These are phyloP conservation scores for Annulohypoxylon maeteangense DNA, from an alignment of 495 filamentous ascomycete species.

Conservation along the genomic window DNA sequence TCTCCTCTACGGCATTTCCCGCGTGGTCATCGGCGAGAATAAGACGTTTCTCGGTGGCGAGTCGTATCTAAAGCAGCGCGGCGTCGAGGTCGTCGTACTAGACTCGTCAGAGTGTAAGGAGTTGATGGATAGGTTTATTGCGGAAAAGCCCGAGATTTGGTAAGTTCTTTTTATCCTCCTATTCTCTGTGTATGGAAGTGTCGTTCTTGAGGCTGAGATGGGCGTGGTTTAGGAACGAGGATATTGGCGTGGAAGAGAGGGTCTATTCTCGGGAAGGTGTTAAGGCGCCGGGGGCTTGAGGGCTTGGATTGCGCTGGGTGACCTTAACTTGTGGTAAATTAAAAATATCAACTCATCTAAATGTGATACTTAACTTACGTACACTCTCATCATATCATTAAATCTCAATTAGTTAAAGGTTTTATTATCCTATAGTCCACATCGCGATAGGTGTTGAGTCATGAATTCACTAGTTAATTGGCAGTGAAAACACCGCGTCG, in stretches of 20 bases:
- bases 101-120: conserved; percentile 74
- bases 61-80: conserved; percentile 73
- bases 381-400: no score
- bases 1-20: conserved; percentile 79
- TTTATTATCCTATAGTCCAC: no score
- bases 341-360: no score
- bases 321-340: no score
- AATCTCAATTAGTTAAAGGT: no score
- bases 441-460: no score
- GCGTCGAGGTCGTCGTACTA: conserved; percentile 80
- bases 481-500: no score
- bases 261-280: conserved; percentile 54
- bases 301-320: not conserved
- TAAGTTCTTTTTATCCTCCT: conserved; percentile 50
- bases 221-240: conserved; percentile 70
- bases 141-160: conserved; percentile 81
- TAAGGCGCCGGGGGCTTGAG: not conserved
- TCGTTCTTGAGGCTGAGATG: not conserved
- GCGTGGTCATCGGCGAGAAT: conserved; percentile 89
- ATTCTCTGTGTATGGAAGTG: not conserved
- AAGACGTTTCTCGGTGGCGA: conserved; percentile 82
- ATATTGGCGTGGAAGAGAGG: conserved; percentile 71
- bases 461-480: no score
- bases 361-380: no score
- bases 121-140: conserved; percentile 81